Evolutionary conservation across 2,329 filamentous ascomycete genomes (phyloP).

Genomic region (Arthrobotrys musiformis): DNA sequence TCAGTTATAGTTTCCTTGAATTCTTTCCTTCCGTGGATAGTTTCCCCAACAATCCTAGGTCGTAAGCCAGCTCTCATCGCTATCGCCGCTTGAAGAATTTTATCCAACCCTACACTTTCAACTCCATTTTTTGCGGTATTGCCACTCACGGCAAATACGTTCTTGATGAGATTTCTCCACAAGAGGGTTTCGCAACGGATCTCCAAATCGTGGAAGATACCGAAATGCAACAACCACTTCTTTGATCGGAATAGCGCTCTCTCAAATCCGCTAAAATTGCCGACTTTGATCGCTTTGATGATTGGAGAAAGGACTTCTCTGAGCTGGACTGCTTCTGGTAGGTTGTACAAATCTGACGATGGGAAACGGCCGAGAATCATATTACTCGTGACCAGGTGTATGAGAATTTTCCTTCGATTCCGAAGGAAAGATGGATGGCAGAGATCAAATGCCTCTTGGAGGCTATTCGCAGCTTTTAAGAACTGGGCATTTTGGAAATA

Average conservation of each 20-base stretch:
- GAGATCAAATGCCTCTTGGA: constrained; percentile 36
- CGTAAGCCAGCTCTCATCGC: constrained; percentile 17
- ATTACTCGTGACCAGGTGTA: constrained; percentile 42
- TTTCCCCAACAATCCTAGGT: constrained; percentile 29
- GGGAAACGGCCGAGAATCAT: constrained; percentile 51
- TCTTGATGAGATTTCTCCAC: constrained; percentile 47
- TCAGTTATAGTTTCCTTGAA: constrained; percentile 39
- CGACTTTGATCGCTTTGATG: constrained; percentile 38
- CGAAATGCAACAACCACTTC: constrained; percentile 48
- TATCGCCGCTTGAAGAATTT: constrained; percentile 28
- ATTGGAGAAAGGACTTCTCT: constrained; percentile 43
- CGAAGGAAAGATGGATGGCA: constrained; percentile 51
- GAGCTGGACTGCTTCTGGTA: constrained; percentile 46
- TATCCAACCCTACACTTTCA: constrained; percentile 44
- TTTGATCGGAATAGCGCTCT: constrained; percentile 29
- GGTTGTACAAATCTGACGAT: constrained; percentile 22
- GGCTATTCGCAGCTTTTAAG: constrained; percentile 36
- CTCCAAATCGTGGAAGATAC: constrained; percentile 45
- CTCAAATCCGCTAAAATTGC: constrained; percentile 34
- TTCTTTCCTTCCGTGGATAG: constrained; percentile 7
- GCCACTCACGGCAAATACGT: constrained; percentile 40
- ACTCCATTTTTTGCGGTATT: constrained; percentile 51
- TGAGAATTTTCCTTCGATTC: constrained; percentile 48
- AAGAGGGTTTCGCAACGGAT: constrained; percentile 47
- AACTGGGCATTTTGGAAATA: constrained; percentile 52